phyloP scores from a whole-genome alignment of 2,329 filamentous ascomycete genomes.

The Alternaria arborescens region DNA sequence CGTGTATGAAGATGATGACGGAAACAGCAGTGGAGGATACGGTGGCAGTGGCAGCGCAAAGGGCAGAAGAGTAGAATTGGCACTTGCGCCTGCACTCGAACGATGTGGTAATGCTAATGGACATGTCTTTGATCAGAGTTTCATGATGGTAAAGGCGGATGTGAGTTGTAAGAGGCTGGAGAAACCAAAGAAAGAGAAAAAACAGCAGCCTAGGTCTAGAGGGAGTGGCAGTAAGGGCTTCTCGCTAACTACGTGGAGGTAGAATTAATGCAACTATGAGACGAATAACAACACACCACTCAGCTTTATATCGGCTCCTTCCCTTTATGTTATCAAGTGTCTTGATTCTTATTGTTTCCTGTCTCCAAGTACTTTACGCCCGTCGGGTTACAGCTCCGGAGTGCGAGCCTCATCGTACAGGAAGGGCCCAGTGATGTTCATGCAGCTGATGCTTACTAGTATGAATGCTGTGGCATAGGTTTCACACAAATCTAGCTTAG shows the following conservation, averaged over 20 bases:
- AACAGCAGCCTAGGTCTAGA: slow-evolving; percentile 24
- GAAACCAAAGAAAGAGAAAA: slow-evolving; percentile 23
- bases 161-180: slow-evolving; percentile 48
- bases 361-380: background rate
- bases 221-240: slow-evolving; percentile 14
- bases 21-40: slow-evolving; percentile 22
- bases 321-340: background rate
- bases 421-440: too few relatives aligned
- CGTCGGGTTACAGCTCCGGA: background rate
- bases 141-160: slow-evolving; percentile 50
- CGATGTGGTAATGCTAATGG: slow-evolving; percentile 51
- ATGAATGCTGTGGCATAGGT: too few relatives aligned
- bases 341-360: background rate
- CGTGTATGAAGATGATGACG: slow-evolving; percentile 41
- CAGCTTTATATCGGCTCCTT: background rate
- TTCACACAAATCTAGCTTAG: too few relatives aligned
- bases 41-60: slow-evolving; percentile 21
- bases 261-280: slow-evolving; percentile 1
- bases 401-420: too few relatives aligned
- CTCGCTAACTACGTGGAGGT: slow-evolving; percentile 22
- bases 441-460: too few relatives aligned
- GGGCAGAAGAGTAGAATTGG: slow-evolving; percentile 42
- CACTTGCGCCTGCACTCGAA: slow-evolving; percentile 49
- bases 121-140: slow-evolving; percentile 48
- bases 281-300: background rate